Conservation (phyloP, 1,284 basidiomycete genomes). For the Cutaneotrichosporon sp. region DNA sequence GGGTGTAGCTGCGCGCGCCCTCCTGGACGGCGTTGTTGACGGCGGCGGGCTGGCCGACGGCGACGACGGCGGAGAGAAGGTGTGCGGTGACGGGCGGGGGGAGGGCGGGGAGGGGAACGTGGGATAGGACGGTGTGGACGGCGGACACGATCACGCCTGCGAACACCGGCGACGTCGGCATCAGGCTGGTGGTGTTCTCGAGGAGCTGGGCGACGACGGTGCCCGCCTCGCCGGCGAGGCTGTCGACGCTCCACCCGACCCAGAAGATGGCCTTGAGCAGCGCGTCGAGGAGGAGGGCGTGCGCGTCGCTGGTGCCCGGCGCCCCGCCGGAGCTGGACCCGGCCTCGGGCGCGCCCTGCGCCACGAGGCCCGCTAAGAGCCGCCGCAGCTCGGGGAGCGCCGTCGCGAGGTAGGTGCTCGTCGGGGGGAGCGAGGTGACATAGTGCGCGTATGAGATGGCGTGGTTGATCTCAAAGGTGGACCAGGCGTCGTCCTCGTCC, state of each 20-base stretch:
- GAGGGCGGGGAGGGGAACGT: slow-evolving; percentile 33
- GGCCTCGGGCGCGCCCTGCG: slow-evolving; percentile 22
- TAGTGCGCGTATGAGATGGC: slow-evolving; percentile 52
- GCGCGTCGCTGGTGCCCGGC: slow-evolving; percentile 25
- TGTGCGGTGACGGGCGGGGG: slow-evolving; percentile 21
- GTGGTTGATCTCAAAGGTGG: slow-evolving; percentile 48
- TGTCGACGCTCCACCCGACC: slow-evolving; percentile 35
- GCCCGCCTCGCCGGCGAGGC: slow-evolving; percentile 26
- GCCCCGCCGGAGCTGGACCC: slow-evolving; percentile 11
- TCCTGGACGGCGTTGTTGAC: slow-evolving; percentile 40
- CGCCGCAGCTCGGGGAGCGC: slow-evolving; percentile 32
- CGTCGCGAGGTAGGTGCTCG: slow-evolving; percentile 19
- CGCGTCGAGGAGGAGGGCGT: slow-evolving; percentile 37
- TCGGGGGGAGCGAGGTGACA: slow-evolving; percentile 32
- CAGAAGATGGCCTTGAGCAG: slow-evolving; percentile 42
- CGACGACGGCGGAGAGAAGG: slow-evolving; percentile 26
- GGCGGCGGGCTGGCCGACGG: slow-evolving; percentile 32
- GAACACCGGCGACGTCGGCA: slow-evolving; percentile 31
- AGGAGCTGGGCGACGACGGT: slow-evolving; percentile 32
- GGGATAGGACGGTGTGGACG: slow-evolving; percentile 33
- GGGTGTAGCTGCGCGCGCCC: slow-evolving; percentile 14
- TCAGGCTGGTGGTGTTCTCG: slow-evolving; percentile 22
- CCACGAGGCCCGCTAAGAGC: slow-evolving; percentile 36
- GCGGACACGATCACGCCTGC: slow-evolving; percentile 36
- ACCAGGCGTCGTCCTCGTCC: slow-evolving; percentile 42